Evolutionary conservation across 805 yeast species (phyloP).

Genomic region (Metschnikowia proteae): DNA sequence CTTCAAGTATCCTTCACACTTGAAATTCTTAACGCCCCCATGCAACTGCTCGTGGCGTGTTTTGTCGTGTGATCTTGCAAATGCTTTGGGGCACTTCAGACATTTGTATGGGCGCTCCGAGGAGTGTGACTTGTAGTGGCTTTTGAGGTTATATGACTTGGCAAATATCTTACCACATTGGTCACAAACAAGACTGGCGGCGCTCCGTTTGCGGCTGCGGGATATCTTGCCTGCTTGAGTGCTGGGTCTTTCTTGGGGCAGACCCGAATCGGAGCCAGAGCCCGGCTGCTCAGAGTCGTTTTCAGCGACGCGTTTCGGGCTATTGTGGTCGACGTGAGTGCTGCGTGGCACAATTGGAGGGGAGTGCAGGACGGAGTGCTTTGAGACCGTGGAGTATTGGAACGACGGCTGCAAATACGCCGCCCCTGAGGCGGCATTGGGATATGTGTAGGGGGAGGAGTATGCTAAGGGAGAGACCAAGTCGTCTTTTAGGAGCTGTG

Average conservation of each 20-base stretch:
- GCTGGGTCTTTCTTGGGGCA: too few species aligned
- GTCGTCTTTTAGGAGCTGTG: slow-evolving; percentile 4
- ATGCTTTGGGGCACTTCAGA: slow-evolving; percentile 57
- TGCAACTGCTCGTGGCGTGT: slow-evolving; percentile 76
- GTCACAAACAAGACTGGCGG: slow-evolving; percentile 27
- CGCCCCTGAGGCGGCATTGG: not conserved
- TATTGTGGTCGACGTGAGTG: not conserved
- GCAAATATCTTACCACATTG: slow-evolving; percentile 44
- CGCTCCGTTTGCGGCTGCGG: not conserved
- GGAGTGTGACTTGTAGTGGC: slow-evolving; percentile 54
- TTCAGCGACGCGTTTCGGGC: too few species aligned
- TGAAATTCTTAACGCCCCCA: slow-evolving; percentile 65
- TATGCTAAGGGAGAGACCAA: slow-evolving; percentile 8
- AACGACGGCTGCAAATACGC: not conserved
- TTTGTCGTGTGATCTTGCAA: slow-evolving; percentile 75
- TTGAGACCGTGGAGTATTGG: slow-evolving; percentile 7
- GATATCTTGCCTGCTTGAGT: not conserved
- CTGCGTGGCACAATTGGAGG: not conserved
- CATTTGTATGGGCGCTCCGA: slow-evolving; percentile 70
- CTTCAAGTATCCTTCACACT: slow-evolving; percentile 57
- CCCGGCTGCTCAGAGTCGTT: too few species aligned
- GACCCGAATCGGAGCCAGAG: too few species aligned
- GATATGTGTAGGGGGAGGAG: slow-evolving; percentile 1
- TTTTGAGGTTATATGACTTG: slow-evolving; percentile 48
- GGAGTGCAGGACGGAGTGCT: not conserved